Evolutionary conservation across 1,284 basidiomycete species (phyloP), one percentile per base, ranked within the genome.

Genomic region (Crucibulum cyathiforme): DNA sequence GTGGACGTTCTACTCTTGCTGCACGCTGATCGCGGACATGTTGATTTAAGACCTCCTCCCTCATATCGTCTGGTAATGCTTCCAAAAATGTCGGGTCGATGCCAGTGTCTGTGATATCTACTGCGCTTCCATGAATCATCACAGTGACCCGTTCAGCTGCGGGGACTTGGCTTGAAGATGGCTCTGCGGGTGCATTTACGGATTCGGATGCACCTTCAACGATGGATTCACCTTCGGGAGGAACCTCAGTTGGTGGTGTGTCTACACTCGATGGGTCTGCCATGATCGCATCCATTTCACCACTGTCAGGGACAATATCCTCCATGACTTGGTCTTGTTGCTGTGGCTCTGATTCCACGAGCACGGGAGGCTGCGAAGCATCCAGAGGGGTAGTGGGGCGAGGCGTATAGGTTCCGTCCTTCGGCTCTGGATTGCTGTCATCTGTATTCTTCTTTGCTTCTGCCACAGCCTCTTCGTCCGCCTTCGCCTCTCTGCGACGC

Each of bases 21-120:
- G 93, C 90, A 49, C 90, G 87, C 62, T 93, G 92, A 71, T 98
- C 97, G 12, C 96, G 91, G 68, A 98, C 89, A 72, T 99, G 96
- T 74, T 99, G 98, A 71, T 97, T 97, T 55, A 99, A 85, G 35
- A 99, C 96, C 74, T 99, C 98, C 72, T 98, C 97, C 51, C 98
- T 89, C 92, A 99, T 98, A 66, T 99, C 97, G 72, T 99, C 98
- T 0, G 98, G 98, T 34, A 99, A 80, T 17, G 98, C 98, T 77
- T 98, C 96, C 56, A 99, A 81, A 86, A 99, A 99, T 8, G 94
- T 96, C 1, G 96, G 95, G 73, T 99, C 98, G 70, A 99, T 98
- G 8, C 98, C 98, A 13, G 96, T 97, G 70, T 98, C 96, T 8
- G 98, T 99, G 71, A 99, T 99, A 73, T 99, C 98, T 36, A 99